These are phyloP conservation scores for Podila clonocystis DNA, from an alignment of 192 early-diverging fungal species.

Conservation along the genomic window DNA sequence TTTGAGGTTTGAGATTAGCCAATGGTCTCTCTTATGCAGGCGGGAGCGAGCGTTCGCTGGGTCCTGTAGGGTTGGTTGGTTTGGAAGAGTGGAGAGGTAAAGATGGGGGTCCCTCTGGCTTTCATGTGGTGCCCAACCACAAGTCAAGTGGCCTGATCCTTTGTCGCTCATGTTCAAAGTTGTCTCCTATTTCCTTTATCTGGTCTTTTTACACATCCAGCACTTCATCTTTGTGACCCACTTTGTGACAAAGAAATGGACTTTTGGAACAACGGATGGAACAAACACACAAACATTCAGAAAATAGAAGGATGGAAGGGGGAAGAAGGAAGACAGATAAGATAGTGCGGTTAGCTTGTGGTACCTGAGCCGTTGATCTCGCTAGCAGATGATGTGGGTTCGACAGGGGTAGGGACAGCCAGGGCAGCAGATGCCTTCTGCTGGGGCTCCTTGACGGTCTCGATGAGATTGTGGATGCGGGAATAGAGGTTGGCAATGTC, in stretches of 20 bases:
- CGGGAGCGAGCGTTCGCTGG: too few relatives aligned
- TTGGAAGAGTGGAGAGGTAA: too few relatives aligned
- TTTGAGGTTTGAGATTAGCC: not conserved
- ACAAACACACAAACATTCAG: not conserved
- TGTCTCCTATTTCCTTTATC: too few relatives aligned
- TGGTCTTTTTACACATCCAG: too few relatives aligned
- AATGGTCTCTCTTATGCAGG: too few relatives aligned
- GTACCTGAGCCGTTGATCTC: slow-evolving; percentile 4
- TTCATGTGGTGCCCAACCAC: too few relatives aligned
- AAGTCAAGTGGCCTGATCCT: too few relatives aligned
- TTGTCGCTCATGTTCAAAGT: too few relatives aligned
- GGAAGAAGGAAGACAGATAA: not conserved
- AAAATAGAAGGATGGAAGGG: not conserved
- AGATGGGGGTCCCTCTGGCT: too few relatives aligned
- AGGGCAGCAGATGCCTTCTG: slow-evolving; percentile 45
- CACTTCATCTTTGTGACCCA: too few relatives aligned
- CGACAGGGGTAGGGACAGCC: slow-evolving; percentile 1
- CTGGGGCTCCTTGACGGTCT: slow-evolving; percentile 56
- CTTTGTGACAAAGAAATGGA: too few relatives aligned
- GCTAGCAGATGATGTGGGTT: not conserved
- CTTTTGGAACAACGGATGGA: not conserved
- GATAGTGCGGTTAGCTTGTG: not conserved
- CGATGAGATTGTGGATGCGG: slow-evolving; percentile 57
- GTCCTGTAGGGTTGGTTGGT: too few relatives aligned
- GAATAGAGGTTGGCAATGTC: slow-evolving; percentile 61